Evolutionary conservation across 106 monocot species (phyloP).

Genomic region (Dendrobium nobile): DNA sequence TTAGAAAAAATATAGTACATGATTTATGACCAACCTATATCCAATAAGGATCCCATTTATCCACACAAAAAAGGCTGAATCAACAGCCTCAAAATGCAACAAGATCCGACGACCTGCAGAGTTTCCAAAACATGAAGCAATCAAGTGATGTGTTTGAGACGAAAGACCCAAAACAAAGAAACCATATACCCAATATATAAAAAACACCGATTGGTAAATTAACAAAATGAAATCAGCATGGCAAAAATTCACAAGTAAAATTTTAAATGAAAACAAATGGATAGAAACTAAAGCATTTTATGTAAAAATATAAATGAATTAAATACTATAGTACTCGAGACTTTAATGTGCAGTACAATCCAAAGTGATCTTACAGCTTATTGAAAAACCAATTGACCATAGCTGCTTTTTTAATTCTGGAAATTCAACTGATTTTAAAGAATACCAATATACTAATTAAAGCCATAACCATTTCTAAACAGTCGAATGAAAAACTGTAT

Average conservation of each 20-base stretch:
- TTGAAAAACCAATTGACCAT: not conserved
- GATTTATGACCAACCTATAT: conserved; percentile 52
- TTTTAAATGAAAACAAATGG: not conserved
- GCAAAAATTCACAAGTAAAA: not conserved
- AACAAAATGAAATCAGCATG: not conserved
- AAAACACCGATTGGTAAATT: not conserved
- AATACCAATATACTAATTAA: not conserved
- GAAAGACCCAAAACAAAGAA: not conserved
- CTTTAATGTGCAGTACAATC: not conserved
- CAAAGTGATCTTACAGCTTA: not conserved
- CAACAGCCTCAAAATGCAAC: conserved; percentile 99
- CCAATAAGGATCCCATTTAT: conserved; percentile 84
- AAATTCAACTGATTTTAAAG: not conserved
- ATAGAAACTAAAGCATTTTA: not conserved
- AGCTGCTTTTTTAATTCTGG: not conserved
- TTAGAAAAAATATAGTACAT: not conserved
- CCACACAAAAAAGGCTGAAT: conserved; percentile 96
- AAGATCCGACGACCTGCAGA: conserved; percentile 74
- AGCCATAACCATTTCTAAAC: not conserved
- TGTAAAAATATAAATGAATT: not conserved
- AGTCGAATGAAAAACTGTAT: not conserved
- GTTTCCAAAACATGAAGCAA: not conserved
- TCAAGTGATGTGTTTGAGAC: not conserved
- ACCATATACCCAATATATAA: not conserved
- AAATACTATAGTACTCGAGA: not conserved